Evolutionary conservation across 2,329 filamentous ascomycete species (phyloP), one percentile per base, ranked within the genome.

Genomic region (Fonsecaea erecta): DNA sequence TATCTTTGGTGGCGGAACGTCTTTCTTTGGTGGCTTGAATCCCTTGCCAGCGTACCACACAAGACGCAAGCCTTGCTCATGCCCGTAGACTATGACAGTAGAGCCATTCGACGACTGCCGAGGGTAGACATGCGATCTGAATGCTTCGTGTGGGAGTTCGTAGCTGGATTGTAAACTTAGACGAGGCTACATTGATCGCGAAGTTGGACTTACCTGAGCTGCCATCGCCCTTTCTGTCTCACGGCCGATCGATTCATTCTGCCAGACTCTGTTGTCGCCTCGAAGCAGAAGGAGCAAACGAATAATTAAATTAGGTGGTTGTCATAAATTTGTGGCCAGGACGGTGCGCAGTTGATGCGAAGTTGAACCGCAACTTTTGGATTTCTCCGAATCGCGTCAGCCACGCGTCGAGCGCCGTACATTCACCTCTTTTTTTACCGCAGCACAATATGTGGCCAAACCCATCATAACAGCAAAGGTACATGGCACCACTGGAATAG

Each of bases 71-170:
- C 87, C 87, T 48, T 78, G 79, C 48, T 84, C 82, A 68, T 88
- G 83, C 53, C 83, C 87, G 70, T 86, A 88, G 12, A 89, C 72
- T 52, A 88, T 78, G 64, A 89, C 79, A 2, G 83, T 85, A 2
- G 87, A 88, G 73, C 85, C 85, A 74, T 88, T 88, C 24, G 85
- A 82, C 21, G 85, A 80, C 67, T 80, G 79, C 40, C 84, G 74
- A 5, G 87, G 86, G 72, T 89, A 89, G 68, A 84, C 78, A 73
- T 82, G 81, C 12, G 85, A 81, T 62, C 79, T 77, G 75, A 85
- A 82, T 64, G 86, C 79, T 71, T 85, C 84, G 73, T 86, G 83
- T 14, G 84, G 81, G 35, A 88, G 80, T 70, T 86, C 81, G 73
- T 88, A 88, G 75, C 86, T 88, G 71, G 53, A 37, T n/a, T 26